Conservation (phyloP, 148 eudicot species). For the Hydrangea macrophylla region DNA sequence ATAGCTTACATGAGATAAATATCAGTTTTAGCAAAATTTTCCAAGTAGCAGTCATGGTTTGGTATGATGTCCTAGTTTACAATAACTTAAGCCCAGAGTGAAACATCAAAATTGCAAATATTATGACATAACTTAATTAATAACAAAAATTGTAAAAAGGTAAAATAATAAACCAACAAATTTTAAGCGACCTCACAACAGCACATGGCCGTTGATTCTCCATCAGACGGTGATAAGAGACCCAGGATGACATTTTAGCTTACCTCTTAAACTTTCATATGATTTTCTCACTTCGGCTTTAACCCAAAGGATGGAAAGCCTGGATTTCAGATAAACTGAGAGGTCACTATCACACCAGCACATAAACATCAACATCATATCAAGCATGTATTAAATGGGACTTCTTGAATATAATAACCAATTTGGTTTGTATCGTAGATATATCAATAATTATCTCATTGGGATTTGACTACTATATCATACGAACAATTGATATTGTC, state of each 20-base stretch:
- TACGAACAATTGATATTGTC: too few relatives aligned
- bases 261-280: constrained; percentile 5
- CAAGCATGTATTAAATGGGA: constrained; percentile 9
- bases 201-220: not conserved
- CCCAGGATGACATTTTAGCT: not conserved
- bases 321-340: constrained; percentile 12
- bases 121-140: not conserved
- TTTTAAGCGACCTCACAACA: not conserved
- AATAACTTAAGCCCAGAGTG: constrained; percentile 19
- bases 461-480: too few relatives aligned
- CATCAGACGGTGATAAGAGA: not conserved
- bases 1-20: not conserved
- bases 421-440: too few relatives aligned
- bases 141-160: too few relatives aligned
- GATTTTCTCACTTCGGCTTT: constrained; percentile 20
- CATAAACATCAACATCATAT: constrained; percentile 7
- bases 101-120: not conserved
- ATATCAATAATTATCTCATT: too few relatives aligned
- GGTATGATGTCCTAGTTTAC: constrained; percentile 15
- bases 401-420: too few relatives aligned
- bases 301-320: constrained; percentile 21
- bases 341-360: constrained; percentile 27
- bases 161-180: not conserved
- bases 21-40: constrained; percentile 8
- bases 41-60: constrained; percentile 15